phyloP scores from a whole-genome alignment of 768 basidiomycete genomes.

The Auriscalpium orientale region DNA sequence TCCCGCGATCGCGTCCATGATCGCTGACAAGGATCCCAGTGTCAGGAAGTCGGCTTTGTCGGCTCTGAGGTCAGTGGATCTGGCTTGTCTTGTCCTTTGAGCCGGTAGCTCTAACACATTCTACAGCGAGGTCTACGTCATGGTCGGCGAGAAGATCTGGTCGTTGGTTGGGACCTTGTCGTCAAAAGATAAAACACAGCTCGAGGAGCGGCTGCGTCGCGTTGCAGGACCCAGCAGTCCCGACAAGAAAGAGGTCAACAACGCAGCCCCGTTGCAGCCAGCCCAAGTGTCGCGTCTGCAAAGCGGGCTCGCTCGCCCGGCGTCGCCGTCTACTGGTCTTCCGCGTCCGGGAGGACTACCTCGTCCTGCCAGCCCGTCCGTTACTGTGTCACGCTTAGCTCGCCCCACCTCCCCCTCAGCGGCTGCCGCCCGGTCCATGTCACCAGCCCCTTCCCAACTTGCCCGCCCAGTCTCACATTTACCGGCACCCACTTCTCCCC shows the following conservation, averaged over 20 bases:
- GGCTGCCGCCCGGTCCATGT: conserved; percentile 22
- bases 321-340: conserved; percentile 34
- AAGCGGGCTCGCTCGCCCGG: conserved; percentile 39
- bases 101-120: background rate
- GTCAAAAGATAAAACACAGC: conserved; percentile 84
- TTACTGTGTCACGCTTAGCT: conserved; percentile 32
- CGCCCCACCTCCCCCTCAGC: conserved; percentile 36
- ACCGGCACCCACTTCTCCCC: conserved; percentile 27
- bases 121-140: conserved; percentile 68
- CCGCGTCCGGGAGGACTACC: conserved; percentile 37
- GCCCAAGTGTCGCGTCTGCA: conserved; percentile 48
- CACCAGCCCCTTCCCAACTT: conserved; percentile 28
- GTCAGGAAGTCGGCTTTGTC: conserved; percentile 84
- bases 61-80: conserved; percentile 59
- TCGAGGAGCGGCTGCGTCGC: conserved; percentile 83
- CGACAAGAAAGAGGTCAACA: conserved; percentile 23
- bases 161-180: conserved; percentile 64
- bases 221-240: conserved; percentile 60
- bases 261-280: conserved; percentile 33
- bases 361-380: conserved; percentile 42
- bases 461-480: conserved; percentile 20
- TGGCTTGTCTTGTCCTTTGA: conserved; percentile 2
- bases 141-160: conserved; percentile 86
- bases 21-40: conserved; percentile 83
- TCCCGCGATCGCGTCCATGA: conserved; percentile 65